These are phyloP conservation scores for Plenodomus biglobosus DNA, from an alignment of 2,329 filamentous ascomycete species.

Conservation along the genomic window DNA sequence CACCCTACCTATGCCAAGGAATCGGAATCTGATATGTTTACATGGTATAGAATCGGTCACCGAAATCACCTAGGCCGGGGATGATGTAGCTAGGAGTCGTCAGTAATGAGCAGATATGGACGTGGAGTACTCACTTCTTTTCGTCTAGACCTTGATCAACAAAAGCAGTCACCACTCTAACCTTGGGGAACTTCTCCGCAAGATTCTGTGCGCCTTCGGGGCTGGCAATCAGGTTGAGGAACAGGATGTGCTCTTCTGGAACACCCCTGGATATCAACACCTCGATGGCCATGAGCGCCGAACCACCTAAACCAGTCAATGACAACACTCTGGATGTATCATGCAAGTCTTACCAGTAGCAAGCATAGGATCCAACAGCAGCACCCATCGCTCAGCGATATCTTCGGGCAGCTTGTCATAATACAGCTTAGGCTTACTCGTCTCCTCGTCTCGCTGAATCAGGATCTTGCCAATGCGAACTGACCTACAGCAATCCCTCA, in stretches of 20 bases:
- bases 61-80: slow-evolving; percentile 91
- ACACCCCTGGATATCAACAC: slow-evolving; percentile 88
- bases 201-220: slow-evolving; percentile 90
- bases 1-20: not conserved
- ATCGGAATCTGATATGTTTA: slow-evolving; percentile 45
- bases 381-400: slow-evolving; percentile 88
- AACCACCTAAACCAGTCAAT: slow-evolving; percentile 66
- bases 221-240: slow-evolving; percentile 96
- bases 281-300: slow-evolving; percentile 94
- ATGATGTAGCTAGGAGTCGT: slow-evolving; percentile 75
- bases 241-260: slow-evolving; percentile 91
- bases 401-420: slow-evolving; percentile 97
- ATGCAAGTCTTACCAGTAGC: slow-evolving; percentile 70
- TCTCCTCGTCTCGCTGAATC: slow-evolving; percentile 97
- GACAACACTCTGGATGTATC: not conserved
- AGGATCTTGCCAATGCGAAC: slow-evolving; percentile 98
- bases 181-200: slow-evolving; percentile 81
- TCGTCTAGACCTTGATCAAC: slow-evolving; percentile 95
- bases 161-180: slow-evolving; percentile 93
- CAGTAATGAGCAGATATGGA: slow-evolving; percentile 10
- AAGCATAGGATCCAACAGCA: slow-evolving; percentile 98
- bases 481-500: slow-evolving; percentile 95
- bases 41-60: slow-evolving; percentile 92
- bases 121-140: slow-evolving; percentile 73
- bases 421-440: slow-evolving; percentile 85